Base-by-base conservation (phyloP, 495 filamentous ascomycete genomes). In the Penicillium nucicola region DNA sequence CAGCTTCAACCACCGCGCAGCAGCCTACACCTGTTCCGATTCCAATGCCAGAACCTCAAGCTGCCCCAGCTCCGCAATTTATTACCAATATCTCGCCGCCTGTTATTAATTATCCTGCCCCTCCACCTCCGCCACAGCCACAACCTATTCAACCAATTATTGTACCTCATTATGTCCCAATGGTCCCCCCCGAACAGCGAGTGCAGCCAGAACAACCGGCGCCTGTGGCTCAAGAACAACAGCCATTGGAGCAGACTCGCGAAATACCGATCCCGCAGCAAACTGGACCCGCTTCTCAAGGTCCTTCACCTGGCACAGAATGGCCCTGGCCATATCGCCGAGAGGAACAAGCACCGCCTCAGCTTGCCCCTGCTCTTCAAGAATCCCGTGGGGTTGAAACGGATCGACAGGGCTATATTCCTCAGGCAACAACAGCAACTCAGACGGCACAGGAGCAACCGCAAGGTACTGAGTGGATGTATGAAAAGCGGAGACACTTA, bases 161-260 rank as follows among this genome's bases (percentile, higher is more conserved):
- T 14, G 44, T 59, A 0, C 60, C 61, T 17, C 61, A 62, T 15
- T 67, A 62, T 41, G 42, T 68, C 14, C 63, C 65, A 2, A 50
- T 70, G 0, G 57, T 62, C 34, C 63, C 71, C 17, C 55, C 67
- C 15, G 42, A 38, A 9, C 50, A 56, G 17, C 45, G 50, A 1
- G 49, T 40, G 1, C 64, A 64, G 10, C 54, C 42, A n/a, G 32
- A 22, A 5, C 23, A 43, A 22, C 49, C 40, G 2, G 36, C 32
- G 3, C 20, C 47, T 9, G 12, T 39, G 31, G 14, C 25, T 11
- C 38, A 38, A 33, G 22, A 52, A 9, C 39, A 39, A 7, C 42
- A 54, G 22, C 20, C 36, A n/a, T 44, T 28, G 17, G 48, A 42
- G 19, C 19, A 35, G 4, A 22, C 48, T 5, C 38, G 38, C 18